phyloP scores from a whole-genome alignment of 768 basidiomycete genomes.

The Russula virescens region DNA sequence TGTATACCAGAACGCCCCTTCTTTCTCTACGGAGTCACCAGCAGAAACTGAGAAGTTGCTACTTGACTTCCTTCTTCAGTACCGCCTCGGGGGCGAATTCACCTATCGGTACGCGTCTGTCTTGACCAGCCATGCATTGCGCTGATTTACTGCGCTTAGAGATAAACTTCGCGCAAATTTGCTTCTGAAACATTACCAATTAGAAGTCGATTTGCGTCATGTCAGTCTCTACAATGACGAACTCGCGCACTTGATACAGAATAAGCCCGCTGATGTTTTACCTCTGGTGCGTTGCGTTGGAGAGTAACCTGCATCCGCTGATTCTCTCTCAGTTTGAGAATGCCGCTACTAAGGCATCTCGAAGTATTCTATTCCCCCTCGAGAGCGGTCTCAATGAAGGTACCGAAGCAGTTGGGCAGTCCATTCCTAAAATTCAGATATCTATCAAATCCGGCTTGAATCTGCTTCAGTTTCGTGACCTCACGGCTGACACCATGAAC shows the following conservation, averaged over 20 bases:
- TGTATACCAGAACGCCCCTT: constrained; percentile 58
- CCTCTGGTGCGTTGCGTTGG: constrained; percentile 56
- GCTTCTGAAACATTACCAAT: constrained; percentile 72
- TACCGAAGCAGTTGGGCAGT: constrained; percentile 35
- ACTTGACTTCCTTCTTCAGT: constrained; percentile 81
- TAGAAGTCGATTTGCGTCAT: constrained; percentile 52
- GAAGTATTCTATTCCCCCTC: constrained; percentile 77
- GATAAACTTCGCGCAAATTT: constrained; percentile 89
- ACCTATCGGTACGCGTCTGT: constrained; percentile 65
- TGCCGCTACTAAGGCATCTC: constrained; percentile 80
- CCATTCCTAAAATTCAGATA: constrained; percentile 75
- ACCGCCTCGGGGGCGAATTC: constrained; percentile 86
- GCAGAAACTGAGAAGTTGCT: constrained; percentile 77
- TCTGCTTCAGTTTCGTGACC: constrained; percentile 88
- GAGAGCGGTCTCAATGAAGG: constrained; percentile 43
- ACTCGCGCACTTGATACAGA: constrained; percentile 85
- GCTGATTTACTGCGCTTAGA: constrained; percentile 33
- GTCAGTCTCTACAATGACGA: constrained; percentile 81
- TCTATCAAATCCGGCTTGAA: constrained; percentile 87
- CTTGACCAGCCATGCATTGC: background rate
- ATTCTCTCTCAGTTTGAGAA: constrained; percentile 69
- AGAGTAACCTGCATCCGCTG: background rate
- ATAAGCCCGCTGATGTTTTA: constrained; percentile 81
- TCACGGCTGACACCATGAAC: constrained; percentile 91
- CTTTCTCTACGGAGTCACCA: constrained; percentile 59